A percentile compares a stretch with the other conserved stretches of the same genome.
These are phyloP conservation scores for Plantago rigida DNA, from an alignment of 305 asterid species.

Conservation along the genomic window DNA sequence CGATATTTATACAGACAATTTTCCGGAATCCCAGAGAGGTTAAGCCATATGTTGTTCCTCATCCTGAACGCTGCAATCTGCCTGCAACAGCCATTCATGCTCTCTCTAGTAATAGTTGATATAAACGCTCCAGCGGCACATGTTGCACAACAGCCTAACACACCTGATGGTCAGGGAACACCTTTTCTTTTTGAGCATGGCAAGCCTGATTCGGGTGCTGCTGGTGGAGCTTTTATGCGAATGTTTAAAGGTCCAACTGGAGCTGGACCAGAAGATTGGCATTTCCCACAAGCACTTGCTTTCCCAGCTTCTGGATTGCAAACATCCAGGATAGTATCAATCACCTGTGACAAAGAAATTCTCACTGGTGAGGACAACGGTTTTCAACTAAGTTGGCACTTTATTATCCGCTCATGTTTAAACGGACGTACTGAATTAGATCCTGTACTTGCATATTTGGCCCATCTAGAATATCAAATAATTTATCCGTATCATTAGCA, in stretches of 20 bases:
- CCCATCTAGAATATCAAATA: neutral
- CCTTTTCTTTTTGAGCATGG: slow-evolving; percentile 96
- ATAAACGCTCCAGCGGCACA: slow-evolving; percentile 86
- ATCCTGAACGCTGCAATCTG: slow-evolving; percentile 92
- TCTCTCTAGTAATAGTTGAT: slow-evolving; percentile 77
- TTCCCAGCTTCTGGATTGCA: slow-evolving; percentile 75
- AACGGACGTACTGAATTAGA: neutral
- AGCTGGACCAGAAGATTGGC: slow-evolving; percentile 67
- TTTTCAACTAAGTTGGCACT: slow-evolving; percentile 15
- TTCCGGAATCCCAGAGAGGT: slow-evolving; percentile 84
- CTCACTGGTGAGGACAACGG: slow-evolving; percentile 59
- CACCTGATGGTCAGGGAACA: slow-evolving; percentile 95
- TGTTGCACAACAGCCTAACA: slow-evolving; percentile 87
- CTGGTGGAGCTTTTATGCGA: slow-evolving; percentile 88
- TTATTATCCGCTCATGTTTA: neutral
- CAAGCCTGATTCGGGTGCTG: slow-evolving; percentile 60
- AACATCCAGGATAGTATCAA: slow-evolving; percentile 64
- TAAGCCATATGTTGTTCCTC: slow-evolving; percentile 70
- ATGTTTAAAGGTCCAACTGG: slow-evolving; percentile 79
- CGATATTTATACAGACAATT: slow-evolving; percentile 52
- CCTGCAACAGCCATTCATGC: slow-evolving; percentile 95
- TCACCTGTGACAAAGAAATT: slow-evolving; percentile 78
- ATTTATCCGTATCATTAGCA: too few species aligned
- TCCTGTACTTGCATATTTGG: too few species aligned
- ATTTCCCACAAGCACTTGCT: slow-evolving; percentile 79